phyloP scores from a whole-genome alignment of 768 basidiomycete genomes.

The Suillus subluteus region DNA sequence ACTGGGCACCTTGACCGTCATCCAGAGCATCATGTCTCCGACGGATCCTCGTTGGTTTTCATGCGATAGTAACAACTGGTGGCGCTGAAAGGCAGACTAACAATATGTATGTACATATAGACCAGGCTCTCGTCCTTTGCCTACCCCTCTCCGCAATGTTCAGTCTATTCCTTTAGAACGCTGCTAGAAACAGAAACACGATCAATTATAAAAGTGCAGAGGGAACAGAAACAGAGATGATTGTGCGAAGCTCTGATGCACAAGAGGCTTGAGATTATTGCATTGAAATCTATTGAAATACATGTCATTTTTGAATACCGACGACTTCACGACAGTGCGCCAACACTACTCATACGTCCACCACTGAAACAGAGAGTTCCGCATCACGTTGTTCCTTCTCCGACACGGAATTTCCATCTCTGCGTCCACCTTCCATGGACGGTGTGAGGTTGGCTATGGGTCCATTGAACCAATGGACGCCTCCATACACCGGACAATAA shows the following conservation, averaged over 20 bases:
- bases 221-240: neutral
- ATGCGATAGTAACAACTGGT: no score
- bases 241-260: neutral
- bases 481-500: neutral
- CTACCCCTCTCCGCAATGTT: no score
- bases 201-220: neutral
- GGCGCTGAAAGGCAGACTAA: no score
- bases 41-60: no score
- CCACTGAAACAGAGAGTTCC: neutral
- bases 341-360: neutral
- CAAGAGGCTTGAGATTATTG: neutral
- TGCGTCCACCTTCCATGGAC: neutral
- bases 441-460: neutral
- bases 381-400: neutral
- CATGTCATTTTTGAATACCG: neutral
- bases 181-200: neutral
- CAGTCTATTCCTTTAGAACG: no score
- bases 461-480: conserved; percentile 4
- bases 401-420: neutral
- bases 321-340: neutral
- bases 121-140: no score
- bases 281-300: neutral
- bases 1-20: no score
- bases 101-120: no score
- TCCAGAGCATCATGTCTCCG: no score